Base-by-base conservation (phyloP, 176 grass and related monocot genomes). In the Pontederia crassipes region DNA sequence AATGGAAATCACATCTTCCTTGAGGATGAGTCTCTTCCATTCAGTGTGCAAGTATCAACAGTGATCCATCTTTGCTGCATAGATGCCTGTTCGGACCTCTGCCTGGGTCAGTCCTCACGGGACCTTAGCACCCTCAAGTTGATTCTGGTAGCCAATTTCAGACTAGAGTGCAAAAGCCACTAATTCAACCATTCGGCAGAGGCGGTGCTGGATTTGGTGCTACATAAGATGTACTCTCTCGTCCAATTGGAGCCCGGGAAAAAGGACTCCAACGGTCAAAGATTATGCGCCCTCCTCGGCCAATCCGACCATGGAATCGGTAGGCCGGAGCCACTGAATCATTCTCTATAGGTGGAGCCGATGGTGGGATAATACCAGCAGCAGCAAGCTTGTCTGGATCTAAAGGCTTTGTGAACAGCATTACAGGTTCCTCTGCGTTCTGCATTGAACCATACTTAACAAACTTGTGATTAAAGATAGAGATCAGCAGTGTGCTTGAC, bases 221-320 rank as follows among this genome's bases (percentile, higher is more conserved):
- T 40, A 40, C 32, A 40, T 40, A 40, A 40, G 32, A 40, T 40
- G 32, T 7, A 52, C 57, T 65, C 60, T 79, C 78, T 55, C 82
- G 79, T 45, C 65, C 74, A 32, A 92, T 58, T 68, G 88, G 77
- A 78, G 82, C 58, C 65, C 13, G 71, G 0, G 71, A 64, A 72
- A 92, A 74, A 48, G 88, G 82, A 58, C 89, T 83, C 59, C 83
- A 98, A 27, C 94, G 82, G 72, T 98, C 88, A 77, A 98, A 92
- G 72, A 98, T 78, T 62, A 98, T 81, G 24, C 94, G 87, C n/a
- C 94, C 94, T 4, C 94, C 94, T 76, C 94, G 81, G 49, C 94
- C 94, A 63, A 98, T 93, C 57, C 94, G 84, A 65, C 83, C 82
- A 60, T 71, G 82, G 62, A 82, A 90, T 7, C 76, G 65, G 65